Evolutionary conservation across 108 stramenopile genomes (phyloP).

Genomic region (Nannochloropsis salina): DNA sequence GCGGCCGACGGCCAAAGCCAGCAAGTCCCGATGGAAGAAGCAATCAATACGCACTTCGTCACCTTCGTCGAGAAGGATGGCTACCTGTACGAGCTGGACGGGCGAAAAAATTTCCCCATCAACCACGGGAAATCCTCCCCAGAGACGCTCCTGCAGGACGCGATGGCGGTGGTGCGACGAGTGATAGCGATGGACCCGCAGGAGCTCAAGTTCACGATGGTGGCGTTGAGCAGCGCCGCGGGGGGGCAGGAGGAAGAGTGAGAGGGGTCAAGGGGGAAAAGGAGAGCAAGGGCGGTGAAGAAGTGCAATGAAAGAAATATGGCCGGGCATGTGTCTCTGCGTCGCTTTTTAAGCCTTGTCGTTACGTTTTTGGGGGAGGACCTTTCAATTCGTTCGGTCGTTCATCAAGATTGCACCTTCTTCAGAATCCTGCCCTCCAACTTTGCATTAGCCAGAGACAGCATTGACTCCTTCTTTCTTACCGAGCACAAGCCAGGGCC

Average conservation of each 20-base stretch:
- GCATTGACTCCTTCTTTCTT: too few relatives aligned
- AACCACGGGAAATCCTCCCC: slow-evolving; percentile 50
- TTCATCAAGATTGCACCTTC: too few relatives aligned
- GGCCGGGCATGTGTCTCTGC: background rate
- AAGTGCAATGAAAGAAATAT: background rate
- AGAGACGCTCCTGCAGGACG: slow-evolving; percentile 47
- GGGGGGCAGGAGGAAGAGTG: background rate
- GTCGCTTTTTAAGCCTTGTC: too few relatives aligned
- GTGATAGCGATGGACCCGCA: slow-evolving; percentile 54
- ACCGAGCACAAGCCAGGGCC: too few relatives aligned
- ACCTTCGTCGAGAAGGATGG: slow-evolving; percentile 54
- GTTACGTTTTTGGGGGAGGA: too few relatives aligned
- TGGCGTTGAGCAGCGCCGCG: background rate
- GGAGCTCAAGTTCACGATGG: slow-evolving; percentile 41
- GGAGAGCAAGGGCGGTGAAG: background rate
- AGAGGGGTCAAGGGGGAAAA: background rate
- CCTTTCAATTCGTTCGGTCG: too few relatives aligned
- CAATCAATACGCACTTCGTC: slow-evolving; percentile 55
- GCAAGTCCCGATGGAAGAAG: slow-evolving; percentile 43
- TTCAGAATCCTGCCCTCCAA: too few relatives aligned
- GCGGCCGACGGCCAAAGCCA: slow-evolving; percentile 54
- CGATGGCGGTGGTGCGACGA: slow-evolving; percentile 35
- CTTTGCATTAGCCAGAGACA: too few relatives aligned
- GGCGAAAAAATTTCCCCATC: slow-evolving; percentile 52
- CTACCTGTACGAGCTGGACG: slow-evolving; percentile 54